phyloP scores from a whole-genome alignment of 2,329 filamentous ascomycete species.

The Byssochlamys sp. region DNA sequence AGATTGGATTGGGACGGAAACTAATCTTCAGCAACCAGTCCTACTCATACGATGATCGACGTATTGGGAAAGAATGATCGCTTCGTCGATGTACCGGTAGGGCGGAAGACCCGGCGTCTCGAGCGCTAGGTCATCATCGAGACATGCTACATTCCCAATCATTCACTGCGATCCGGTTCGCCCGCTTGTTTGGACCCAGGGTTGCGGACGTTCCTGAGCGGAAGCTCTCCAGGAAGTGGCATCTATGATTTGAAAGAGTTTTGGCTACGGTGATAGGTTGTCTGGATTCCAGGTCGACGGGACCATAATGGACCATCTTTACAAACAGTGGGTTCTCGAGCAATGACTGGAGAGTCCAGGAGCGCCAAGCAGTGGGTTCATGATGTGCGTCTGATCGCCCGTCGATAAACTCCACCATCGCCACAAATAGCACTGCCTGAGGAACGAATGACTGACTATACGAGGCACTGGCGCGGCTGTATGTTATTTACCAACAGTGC shows the following conservation, averaged over 20 bases:
- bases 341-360: neutral
- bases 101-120: neutral
- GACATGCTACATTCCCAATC: neutral
- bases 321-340: neutral
- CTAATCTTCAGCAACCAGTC: neutral
- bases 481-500: neutral
- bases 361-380: constrained; percentile 1
- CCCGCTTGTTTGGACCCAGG: neutral
- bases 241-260: neutral
- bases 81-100: constrained; percentile 2
- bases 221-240: neutral
- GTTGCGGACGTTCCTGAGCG: neutral
- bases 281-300: neutral
- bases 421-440: neutral
- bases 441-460: neutral
- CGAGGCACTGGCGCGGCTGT: neutral
- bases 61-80: neutral
- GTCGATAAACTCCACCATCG: constrained; percentile 1
- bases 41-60: neutral
- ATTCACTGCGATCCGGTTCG: neutral
- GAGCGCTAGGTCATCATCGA: neutral
- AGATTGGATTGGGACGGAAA: neutral
- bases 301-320: neutral
- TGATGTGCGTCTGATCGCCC: constrained; percentile 16
- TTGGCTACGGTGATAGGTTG: neutral